Evolutionary conservation across 805 yeast genomes (phyloP).

Genomic region (Saturnispora serradocipensis): DNA sequence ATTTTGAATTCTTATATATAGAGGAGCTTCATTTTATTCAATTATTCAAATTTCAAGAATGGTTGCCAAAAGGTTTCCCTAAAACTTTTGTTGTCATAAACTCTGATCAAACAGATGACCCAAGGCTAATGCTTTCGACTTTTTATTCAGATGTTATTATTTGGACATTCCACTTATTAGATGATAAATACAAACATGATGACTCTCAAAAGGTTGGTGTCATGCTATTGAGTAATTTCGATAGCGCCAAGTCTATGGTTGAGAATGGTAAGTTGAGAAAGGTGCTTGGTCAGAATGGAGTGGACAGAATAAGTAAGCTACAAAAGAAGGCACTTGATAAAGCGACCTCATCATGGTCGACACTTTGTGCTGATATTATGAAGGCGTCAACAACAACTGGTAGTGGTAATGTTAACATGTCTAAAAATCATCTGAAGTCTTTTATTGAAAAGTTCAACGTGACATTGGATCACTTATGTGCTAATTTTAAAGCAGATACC

Average conservation of each 20-base stretch:
- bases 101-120: slow-evolving; percentile 30
- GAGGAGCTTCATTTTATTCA: slow-evolving; percentile 44
- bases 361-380: slow-evolving; percentile 65
- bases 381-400: slow-evolving; percentile 62
- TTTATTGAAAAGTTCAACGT: slow-evolving; percentile 54
- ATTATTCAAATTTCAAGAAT: slow-evolving; percentile 49
- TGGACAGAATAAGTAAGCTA: slow-evolving; percentile 54
- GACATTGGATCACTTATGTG: slow-evolving; percentile 69
- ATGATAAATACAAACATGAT: slow-evolving; percentile 41
- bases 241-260: slow-evolving; percentile 65
- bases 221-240: slow-evolving; percentile 59
- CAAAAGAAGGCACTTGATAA: slow-evolving; percentile 65
- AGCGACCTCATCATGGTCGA: slow-evolving; percentile 73
- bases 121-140: slow-evolving; percentile 48
- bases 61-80: slow-evolving; percentile 61
- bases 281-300: slow-evolving; percentile 51
- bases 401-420: slow-evolving; percentile 35
- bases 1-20: slow-evolving; percentile 50
- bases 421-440: slow-evolving; percentile 78
- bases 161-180: slow-evolving; percentile 55
- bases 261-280: slow-evolving; percentile 37
- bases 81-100: slow-evolving; percentile 41
- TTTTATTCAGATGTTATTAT: slow-evolving; percentile 75
- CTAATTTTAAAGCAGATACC: slow-evolving; percentile 46
- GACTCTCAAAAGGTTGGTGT: slow-evolving; percentile 51